Evolutionary conservation across 495 filamentous ascomycete genomes (phyloP).

Genomic region (Xylaria venustula): DNA sequence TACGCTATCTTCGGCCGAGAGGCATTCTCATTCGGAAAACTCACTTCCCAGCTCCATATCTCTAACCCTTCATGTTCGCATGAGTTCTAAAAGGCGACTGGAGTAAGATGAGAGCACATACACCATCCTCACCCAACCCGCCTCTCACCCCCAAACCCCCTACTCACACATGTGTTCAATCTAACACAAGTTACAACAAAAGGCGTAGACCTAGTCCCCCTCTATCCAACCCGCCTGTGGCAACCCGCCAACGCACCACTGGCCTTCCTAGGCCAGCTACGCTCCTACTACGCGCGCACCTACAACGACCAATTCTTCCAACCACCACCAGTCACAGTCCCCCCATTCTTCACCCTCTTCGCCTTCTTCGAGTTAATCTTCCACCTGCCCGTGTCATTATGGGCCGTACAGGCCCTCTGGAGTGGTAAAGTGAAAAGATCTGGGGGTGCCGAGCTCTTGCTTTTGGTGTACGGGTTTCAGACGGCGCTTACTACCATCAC

Average conservation of each 20-base stretch:
- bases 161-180: too few relatives aligned
- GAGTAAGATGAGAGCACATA: too few relatives aligned
- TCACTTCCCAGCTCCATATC: too few relatives aligned
- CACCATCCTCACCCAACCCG: too few relatives aligned
- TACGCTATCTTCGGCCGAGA: neutral
- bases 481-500: conserved; percentile 69
- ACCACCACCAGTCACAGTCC: conserved; percentile 46
- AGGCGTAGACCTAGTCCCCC: conserved; percentile 66
- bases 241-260: conserved; percentile 38
- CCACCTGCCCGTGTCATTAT: conserved; percentile 67
- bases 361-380: conserved; percentile 67
- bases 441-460: conserved; percentile 57
- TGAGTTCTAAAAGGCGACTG: too few relatives aligned
- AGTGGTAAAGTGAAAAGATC: conserved; percentile 32
- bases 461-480: conserved; percentile 68
- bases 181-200: too few relatives aligned
- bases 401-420: conserved; percentile 39
- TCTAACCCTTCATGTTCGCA: too few relatives aligned
- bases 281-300: conserved; percentile 61
- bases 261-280: conserved; percentile 50
- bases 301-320: conserved; percentile 78
- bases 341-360: conserved; percentile 68
- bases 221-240: conserved; percentile 59
- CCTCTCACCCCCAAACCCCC: too few relatives aligned
- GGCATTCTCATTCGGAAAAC: too few relatives aligned